phyloP scores from a whole-genome alignment of 1,284 basidiomycete species.

The Naganishia sp. region DNA sequence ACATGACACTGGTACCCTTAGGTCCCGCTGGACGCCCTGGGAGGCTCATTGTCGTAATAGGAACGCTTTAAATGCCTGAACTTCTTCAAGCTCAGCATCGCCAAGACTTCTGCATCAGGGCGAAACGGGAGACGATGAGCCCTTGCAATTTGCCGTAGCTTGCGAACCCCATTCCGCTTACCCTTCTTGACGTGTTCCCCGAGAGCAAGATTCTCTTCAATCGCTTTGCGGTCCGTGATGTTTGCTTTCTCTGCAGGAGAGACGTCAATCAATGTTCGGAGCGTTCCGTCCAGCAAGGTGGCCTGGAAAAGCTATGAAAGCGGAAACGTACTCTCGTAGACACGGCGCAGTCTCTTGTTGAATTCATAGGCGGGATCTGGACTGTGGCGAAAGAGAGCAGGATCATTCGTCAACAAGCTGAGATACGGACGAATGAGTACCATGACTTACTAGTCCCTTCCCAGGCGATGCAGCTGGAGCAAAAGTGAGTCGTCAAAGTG shows the following conservation, averaged over 20 bases:
- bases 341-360: constrained; percentile 52
- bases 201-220: constrained; percentile 74
- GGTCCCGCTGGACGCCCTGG: constrained; percentile 7
- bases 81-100: constrained; percentile 80
- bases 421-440: neutral
- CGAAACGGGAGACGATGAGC: too few species aligned
- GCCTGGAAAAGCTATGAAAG: neutral
- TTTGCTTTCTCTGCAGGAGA: constrained; percentile 66
- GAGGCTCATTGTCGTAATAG: constrained; percentile 58
- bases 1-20: too few species aligned
- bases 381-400: constrained; percentile 34
- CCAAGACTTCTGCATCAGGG: constrained; percentile 69
- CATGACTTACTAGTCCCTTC: constrained; percentile 51
- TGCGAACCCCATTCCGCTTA: constrained; percentile 47
- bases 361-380: constrained; percentile 53
- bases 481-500: neutral
- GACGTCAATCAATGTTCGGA: neutral
- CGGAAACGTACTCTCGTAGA: constrained; percentile 51
- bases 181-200: constrained; percentile 88
- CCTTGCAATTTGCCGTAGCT: too few species aligned
- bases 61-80: constrained; percentile 76
- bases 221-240: constrained; percentile 68
- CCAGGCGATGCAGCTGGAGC: constrained; percentile 50
- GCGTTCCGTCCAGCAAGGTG: neutral
- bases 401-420: neutral